A percentile compares a stretch with the other conserved stretches of the same genome.
Conservation (phyloP, 305 asterid species). For the Rubia peregrina region DNA sequence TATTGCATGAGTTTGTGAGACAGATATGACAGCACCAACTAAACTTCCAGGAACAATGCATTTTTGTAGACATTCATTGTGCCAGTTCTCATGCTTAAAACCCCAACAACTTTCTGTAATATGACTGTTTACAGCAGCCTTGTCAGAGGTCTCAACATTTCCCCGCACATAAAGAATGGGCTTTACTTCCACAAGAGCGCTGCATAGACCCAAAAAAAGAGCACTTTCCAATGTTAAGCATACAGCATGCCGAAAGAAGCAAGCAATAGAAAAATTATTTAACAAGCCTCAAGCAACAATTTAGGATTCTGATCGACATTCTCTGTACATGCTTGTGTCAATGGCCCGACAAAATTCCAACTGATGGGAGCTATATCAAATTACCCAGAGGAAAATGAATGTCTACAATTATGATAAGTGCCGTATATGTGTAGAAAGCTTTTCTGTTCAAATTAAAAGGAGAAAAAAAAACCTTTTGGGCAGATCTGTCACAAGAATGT, state of each 20-base stretch:
- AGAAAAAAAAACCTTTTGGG: constrained; percentile 59
- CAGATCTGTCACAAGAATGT: constrained; percentile 81
- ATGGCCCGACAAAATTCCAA: background rate
- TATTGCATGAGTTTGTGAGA: constrained; percentile 42
- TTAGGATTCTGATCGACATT: background rate
- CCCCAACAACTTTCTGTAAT: constrained; percentile 41
- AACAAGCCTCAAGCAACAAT: background rate
- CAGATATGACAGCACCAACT: constrained; percentile 52
- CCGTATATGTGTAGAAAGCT: background rate
- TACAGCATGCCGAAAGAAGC: background rate
- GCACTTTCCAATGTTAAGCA: background rate
- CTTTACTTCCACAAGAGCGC: constrained; percentile 87
- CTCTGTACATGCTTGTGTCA: background rate
- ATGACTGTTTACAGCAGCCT: constrained; percentile 28
- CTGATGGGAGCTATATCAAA: background rate
- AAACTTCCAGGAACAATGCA: constrained; percentile 52
- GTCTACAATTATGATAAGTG: background rate
- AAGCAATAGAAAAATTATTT: background rate
- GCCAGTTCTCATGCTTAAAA: constrained; percentile 64
- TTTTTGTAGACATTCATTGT: constrained; percentile 48
- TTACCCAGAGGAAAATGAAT: background rate
- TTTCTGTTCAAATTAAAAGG: background rate
- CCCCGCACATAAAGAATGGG: constrained; percentile 65
- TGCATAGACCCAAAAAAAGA: constrained; percentile 24
- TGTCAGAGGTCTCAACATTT: constrained; percentile 28